Conservation (phyloP, 2,329 filamentous ascomycete genomes). For the Teratosphaeria destructans region DNA sequence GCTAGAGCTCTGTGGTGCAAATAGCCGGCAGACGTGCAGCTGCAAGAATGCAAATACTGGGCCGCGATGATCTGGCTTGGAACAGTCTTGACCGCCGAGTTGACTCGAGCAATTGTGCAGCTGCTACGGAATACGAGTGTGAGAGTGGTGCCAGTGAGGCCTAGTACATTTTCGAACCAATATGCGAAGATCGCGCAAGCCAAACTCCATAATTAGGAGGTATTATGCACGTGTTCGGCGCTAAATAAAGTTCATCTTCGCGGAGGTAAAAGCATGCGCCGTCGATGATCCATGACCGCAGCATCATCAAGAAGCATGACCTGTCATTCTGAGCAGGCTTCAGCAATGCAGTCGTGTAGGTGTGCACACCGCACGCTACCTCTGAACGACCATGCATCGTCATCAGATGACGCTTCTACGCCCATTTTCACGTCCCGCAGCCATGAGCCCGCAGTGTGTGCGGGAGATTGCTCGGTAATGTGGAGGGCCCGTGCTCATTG, state of each 20-base stretch:
- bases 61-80: not conserved
- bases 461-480: not conserved
- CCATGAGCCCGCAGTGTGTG: not conserved
- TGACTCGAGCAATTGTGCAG: too few species aligned
- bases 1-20: not conserved
- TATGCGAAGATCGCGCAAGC: not conserved
- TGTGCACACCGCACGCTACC: not conserved
- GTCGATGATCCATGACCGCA: not conserved
- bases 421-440: not conserved
- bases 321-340: not conserved
- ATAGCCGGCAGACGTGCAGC: not conserved
- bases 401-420: not conserved
- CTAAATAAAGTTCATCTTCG: not conserved
- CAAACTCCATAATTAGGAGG: not conserved
- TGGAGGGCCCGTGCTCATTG: conserved; percentile 3
- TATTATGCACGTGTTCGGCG: not conserved
- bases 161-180: not conserved
- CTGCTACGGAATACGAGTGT: too few species aligned
- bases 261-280: not conserved
- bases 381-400: not conserved
- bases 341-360: not conserved
- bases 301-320: not conserved
- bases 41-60: not conserved
- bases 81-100: not conserved
- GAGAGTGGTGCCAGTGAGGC: too few species aligned